phyloP scores from a whole-genome alignment of 768 basidiomycete species.

The Austroboletus eburneus region DNA sequence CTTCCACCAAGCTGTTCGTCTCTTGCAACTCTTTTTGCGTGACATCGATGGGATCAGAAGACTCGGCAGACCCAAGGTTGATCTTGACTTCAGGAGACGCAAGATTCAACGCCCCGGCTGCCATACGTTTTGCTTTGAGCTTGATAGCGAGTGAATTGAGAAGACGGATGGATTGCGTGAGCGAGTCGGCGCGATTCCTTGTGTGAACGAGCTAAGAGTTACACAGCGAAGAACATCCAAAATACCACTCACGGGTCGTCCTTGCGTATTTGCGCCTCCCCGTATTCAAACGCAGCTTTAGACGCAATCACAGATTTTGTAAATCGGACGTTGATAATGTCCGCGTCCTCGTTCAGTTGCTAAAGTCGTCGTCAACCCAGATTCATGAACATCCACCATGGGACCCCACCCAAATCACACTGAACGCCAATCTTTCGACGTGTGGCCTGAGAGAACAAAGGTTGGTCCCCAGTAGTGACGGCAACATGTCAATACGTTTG shows the following conservation, averaged over 20 bases:
- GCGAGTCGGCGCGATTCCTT: conserved; percentile 72
- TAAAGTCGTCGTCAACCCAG: conserved; percentile 29
- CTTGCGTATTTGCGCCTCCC: conserved; percentile 90
- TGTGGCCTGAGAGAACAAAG: conserved; percentile 88
- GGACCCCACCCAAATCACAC: conserved; percentile 80
- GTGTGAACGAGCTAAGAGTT: background rate
- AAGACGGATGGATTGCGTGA: conserved; percentile 83
- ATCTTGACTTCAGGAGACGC: conserved; percentile 99
- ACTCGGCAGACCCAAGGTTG: conserved; percentile 88
- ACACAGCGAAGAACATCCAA: background rate
- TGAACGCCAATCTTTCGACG: conserved; percentile 94
- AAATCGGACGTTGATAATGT: conserved; percentile 88
- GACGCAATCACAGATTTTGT: conserved; percentile 96
- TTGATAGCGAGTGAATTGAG: conserved; percentile 85
- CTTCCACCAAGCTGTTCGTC: conserved; percentile 96
- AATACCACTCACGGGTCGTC: conserved; percentile 71
- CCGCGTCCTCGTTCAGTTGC: conserved; percentile 86
- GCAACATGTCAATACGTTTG: conserved; percentile 98
- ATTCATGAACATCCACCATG: background rate
- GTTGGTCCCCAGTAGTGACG: conserved; percentile 89
- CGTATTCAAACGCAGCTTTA: conserved; percentile 95
- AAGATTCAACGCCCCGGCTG: conserved; percentile 93
- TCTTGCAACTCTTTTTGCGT: conserved; percentile 91
- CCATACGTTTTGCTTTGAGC: conserved; percentile 83
- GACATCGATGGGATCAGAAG: conserved; percentile 93